Conservation (phyloP, 306 rosid species). For the Albizia julibrissin region DNA sequence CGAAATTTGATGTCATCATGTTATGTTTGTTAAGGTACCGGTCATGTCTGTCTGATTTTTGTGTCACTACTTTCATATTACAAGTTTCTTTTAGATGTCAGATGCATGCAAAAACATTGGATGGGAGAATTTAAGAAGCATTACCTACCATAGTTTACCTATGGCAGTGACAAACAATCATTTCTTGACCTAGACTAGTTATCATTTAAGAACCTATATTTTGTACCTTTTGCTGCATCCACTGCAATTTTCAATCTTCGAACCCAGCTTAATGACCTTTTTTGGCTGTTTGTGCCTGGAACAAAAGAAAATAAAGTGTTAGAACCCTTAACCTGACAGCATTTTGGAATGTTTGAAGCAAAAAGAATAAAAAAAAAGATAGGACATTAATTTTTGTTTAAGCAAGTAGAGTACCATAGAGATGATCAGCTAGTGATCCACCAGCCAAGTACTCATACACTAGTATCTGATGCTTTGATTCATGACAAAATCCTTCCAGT, state of each 20-base stretch:
- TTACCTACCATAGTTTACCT: background rate
- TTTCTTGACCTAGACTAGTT: background rate
- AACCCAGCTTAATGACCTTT: constrained; percentile 79
- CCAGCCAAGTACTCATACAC: constrained; percentile 91
- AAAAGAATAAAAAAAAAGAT: background rate
- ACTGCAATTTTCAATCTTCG: constrained; percentile 92
- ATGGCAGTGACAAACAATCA: background rate
- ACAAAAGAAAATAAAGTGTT: background rate
- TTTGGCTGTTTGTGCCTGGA: constrained; percentile 63
- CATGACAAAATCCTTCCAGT: constrained; percentile 88
- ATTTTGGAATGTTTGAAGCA: background rate
- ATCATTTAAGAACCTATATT: background rate
- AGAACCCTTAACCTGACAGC: constrained; percentile 11
- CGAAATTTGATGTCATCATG: background rate
- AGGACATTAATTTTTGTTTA: background rate
- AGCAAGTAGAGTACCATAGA: constrained; percentile 63
- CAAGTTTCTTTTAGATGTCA: background rate
- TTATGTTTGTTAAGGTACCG: background rate
- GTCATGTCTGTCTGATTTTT: background rate
- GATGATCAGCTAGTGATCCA: constrained; percentile 88
- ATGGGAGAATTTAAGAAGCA: background rate
- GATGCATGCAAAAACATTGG: background rate
- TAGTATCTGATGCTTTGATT: constrained; percentile 89
- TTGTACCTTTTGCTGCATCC: constrained; percentile 92
- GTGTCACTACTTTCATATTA: background rate